phyloP scores from a whole-genome alignment of 106 monocot genomes.

The Dendrobium catenatum region DNA sequence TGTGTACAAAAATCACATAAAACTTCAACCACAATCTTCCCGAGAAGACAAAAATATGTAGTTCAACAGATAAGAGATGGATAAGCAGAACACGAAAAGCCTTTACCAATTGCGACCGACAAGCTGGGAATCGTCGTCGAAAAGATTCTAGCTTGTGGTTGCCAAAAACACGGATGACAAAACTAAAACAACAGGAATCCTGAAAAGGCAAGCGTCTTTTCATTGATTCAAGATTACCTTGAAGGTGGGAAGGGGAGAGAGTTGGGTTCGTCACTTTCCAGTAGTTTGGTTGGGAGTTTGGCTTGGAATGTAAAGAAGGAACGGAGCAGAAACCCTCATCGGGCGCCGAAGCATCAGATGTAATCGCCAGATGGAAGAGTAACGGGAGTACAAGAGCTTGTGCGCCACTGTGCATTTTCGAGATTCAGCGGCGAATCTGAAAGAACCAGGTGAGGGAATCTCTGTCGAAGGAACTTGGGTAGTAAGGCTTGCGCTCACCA shows the following conservation, averaged over 20 bases:
- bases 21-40: neutral
- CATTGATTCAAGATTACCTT: slow-evolving; percentile 30
- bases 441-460: neutral
- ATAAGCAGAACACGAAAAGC: neutral
- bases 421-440: neutral
- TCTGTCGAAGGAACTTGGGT: neutral
- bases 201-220: neutral
- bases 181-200: neutral
- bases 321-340: slow-evolving; percentile 49
- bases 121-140: neutral
- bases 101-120: neutral
- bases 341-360: neutral
- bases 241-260: slow-evolving; percentile 66
- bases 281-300: slow-evolving; percentile 37
- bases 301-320: slow-evolving; percentile 5
- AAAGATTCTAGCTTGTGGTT: neutral
- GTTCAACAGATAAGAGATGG: neutral
- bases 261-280: slow-evolving; percentile 88
- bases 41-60: neutral
- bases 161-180: neutral
- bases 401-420: neutral
- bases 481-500: no score
- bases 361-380: slow-evolving; percentile 5
- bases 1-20: neutral
- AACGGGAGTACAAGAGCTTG: neutral